Conservation (phyloP, 129 eudicot genomes). For the Tanacetum coccineum region DNA sequence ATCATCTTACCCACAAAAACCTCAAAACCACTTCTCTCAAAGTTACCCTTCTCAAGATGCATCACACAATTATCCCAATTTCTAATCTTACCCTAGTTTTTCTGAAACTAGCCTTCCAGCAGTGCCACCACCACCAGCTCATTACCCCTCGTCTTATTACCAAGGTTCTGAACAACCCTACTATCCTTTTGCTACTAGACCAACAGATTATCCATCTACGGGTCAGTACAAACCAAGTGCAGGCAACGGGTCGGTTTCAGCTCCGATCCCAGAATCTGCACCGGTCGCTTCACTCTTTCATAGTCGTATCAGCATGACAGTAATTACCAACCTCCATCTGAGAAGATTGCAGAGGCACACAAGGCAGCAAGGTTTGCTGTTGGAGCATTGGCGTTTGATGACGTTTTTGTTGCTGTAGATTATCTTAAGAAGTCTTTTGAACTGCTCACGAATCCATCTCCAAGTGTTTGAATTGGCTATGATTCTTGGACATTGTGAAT, state of each 20-base stretch:
- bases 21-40: slow-evolving; percentile 50
- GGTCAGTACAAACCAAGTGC: slow-evolving; percentile 42
- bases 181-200: slow-evolving; percentile 36
- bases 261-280: slow-evolving; percentile 20
- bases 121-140: slow-evolving; percentile 41
- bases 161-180: slow-evolving; percentile 56
- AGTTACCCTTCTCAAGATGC: slow-evolving; percentile 51
- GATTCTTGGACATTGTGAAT: too few species aligned
- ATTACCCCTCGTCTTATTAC: slow-evolving; percentile 61
- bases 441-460: too few species aligned
- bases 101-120: slow-evolving; percentile 74
- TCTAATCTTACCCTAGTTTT: slow-evolving; percentile 90
- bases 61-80: slow-evolving; percentile 53
- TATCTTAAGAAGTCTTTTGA: too few species aligned
- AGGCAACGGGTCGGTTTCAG: slow-evolving; percentile 41
- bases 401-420: too few species aligned
- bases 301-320: slow-evolving; percentile 65
- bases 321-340: slow-evolving; percentile 83
- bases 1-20: slow-evolving; percentile 49
- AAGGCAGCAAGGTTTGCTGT: slow-evolving; percentile 96
- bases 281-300: slow-evolving; percentile 34
- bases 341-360: slow-evolving; percentile 91
- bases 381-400: too few species aligned
- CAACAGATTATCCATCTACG: too few species aligned
- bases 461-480: too few species aligned